Evolutionary conservation across 2,329 filamentous ascomycete species (phyloP).

Genomic region (Claviceps arundinis): DNA sequence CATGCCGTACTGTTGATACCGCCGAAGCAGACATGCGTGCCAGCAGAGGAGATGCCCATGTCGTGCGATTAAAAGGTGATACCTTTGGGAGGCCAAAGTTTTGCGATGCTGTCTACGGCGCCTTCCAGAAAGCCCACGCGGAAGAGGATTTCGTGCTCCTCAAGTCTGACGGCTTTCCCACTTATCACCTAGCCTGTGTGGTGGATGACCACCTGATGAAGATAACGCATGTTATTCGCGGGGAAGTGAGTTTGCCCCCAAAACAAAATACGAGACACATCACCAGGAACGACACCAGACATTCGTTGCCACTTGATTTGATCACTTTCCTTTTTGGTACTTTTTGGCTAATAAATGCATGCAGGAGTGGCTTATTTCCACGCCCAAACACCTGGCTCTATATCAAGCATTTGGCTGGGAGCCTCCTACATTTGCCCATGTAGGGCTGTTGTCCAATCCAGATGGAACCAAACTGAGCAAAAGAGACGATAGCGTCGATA

Average conservation of each 20-base stretch:
- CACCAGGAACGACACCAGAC: neutral
- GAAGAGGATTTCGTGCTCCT: slow-evolving; percentile 79
- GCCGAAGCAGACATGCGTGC: slow-evolving; percentile 61
- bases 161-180: slow-evolving; percentile 85
- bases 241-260: slow-evolving; percentile 41
- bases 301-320: no score
- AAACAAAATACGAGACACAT: neutral
- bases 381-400: slow-evolving; percentile 57
- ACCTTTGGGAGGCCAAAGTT: slow-evolving; percentile 44
- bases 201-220: slow-evolving; percentile 92
- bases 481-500: slow-evolving; percentile 44
- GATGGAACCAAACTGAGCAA: slow-evolving; percentile 77
- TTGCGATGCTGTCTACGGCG: slow-evolving; percentile 68
- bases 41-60: slow-evolving; percentile 53
- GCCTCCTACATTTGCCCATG: slow-evolving; percentile 64
- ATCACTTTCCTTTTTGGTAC: neutral
- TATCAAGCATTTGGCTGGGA: slow-evolving; percentile 68
- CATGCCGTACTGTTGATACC: slow-evolving; percentile 53
- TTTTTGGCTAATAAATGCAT: neutral
- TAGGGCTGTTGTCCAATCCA: slow-evolving; percentile 58
- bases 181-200: slow-evolving; percentile 95
- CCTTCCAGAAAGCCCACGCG: slow-evolving; percentile 39
- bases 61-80: slow-evolving; percentile 61
- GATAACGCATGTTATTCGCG: slow-evolving; percentile 90
- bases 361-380: slow-evolving; percentile 91